Conservation (phyloP, 2,329 filamentous ascomycete species). For the Cladosporium sp. region DNA sequence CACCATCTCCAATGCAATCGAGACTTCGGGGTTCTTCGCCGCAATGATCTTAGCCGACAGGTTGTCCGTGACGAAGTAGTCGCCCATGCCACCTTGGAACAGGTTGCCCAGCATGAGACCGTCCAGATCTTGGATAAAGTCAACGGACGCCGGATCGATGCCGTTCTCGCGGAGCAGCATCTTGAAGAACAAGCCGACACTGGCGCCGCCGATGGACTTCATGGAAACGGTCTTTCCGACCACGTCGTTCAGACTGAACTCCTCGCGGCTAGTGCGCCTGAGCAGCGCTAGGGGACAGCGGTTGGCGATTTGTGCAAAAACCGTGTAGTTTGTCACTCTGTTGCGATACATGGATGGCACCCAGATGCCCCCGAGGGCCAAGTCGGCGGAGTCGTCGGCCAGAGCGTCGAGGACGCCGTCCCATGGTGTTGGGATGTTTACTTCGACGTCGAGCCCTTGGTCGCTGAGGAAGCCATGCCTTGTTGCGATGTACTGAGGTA, state of each 20-base stretch:
- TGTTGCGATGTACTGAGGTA: constrained; percentile 36
- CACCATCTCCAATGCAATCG: constrained; percentile 24
- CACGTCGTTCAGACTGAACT: constrained; percentile 23
- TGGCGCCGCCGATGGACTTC: constrained; percentile 27
- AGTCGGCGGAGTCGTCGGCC: constrained; percentile 26
- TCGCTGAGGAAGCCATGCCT: constrained; percentile 35
- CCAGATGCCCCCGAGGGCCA: constrained; percentile 27
- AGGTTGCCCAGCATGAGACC: constrained; percentile 26
- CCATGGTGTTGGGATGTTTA: constrained; percentile 33
- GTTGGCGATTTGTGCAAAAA: constrained; percentile 26
- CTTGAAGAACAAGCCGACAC: constrained; percentile 29
- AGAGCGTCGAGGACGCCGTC: constrained; percentile 30
- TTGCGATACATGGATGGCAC: constrained; percentile 27
- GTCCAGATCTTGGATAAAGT: constrained; percentile 28
- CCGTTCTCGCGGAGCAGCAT: constrained; percentile 28
- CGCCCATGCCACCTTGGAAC: constrained; percentile 27
- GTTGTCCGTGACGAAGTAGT: constrained; percentile 28
- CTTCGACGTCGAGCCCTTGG: constrained; percentile 34
- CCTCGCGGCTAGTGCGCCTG: constrained; percentile 15
- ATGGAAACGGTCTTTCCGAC: constrained; percentile 24
- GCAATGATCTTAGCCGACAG: constrained; percentile 25
- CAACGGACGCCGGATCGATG: constrained; percentile 22
- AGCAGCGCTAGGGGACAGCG: constrained; percentile 27
- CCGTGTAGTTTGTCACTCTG: constrained; percentile 23
- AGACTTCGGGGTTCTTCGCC: constrained; percentile 22